These are phyloP conservation scores for Skeletonema menzelii DNA, from an alignment of 108 stramenopile genomes.

Conservation along the genomic window DNA sequence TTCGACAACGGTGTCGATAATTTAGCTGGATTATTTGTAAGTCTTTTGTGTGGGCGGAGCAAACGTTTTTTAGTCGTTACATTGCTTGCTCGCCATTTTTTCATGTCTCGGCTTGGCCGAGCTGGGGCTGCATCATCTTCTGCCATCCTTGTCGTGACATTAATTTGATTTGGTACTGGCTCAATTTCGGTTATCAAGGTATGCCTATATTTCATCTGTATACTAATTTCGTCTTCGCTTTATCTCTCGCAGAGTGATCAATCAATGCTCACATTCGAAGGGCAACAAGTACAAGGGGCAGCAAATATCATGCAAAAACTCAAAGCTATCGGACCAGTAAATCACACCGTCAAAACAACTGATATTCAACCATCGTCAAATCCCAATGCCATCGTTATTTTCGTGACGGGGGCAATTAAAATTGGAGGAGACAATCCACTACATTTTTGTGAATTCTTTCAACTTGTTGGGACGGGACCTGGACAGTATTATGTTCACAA, in stretches of 20 bases:
- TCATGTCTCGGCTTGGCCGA: neutral
- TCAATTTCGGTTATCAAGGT: neutral
- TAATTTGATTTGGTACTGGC: neutral
- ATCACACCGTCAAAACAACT: constrained; percentile 75
- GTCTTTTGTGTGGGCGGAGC: constrained; percentile 16
- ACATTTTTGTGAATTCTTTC: constrained; percentile 94
- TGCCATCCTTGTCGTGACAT: neutral
- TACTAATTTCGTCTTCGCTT: constrained; percentile 6
- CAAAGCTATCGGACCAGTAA: constrained; percentile 59
- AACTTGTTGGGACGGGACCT: constrained; percentile 84
- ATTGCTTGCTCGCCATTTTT: neutral
- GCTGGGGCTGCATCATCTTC: neutral
- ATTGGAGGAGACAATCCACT: constrained; percentile 93
- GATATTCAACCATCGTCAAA: constrained; percentile 83
- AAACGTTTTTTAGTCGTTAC: neutral
- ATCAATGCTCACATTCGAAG: constrained; percentile 91
- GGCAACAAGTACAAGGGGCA: constrained; percentile 69
- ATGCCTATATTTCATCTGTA: no score
- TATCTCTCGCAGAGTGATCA: constrained; percentile 40
- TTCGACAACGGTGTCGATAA: constrained; percentile 62
- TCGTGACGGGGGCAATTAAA: constrained; percentile 79
- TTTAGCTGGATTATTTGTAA: constrained; percentile 81
- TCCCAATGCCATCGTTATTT: constrained; percentile 73
- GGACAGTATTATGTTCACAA: constrained; percentile 94
- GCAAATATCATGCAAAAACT: constrained; percentile 72